Conservation (phyloP, 352 stramenopile genomes). For the Globisporangium emineosum region DNA sequence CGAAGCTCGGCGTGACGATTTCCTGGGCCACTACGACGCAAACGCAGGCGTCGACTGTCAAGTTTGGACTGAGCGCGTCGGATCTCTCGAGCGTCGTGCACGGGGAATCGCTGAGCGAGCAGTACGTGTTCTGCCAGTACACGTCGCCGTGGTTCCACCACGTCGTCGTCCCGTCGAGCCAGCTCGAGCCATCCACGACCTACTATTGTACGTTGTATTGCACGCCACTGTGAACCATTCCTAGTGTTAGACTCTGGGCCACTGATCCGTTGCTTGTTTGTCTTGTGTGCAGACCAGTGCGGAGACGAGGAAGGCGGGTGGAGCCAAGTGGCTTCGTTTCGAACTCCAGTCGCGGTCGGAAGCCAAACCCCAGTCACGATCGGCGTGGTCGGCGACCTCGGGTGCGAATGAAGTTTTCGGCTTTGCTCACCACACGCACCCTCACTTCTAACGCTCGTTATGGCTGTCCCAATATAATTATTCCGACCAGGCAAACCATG, state of each 20-base stretch:
- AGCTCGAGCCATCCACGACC: slow-evolving; percentile 40
- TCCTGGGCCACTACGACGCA: slow-evolving; percentile 50
- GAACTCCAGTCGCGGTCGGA: slow-evolving; percentile 42
- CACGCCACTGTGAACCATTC: background rate
- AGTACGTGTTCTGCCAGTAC: slow-evolving; percentile 82
- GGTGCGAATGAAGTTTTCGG: slow-evolving; percentile 28
- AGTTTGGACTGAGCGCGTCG: slow-evolving; percentile 34
- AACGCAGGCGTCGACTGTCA: slow-evolving; percentile 44
- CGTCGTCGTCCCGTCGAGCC: slow-evolving; percentile 48
- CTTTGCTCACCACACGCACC: background rate
- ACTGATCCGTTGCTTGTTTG: background rate
- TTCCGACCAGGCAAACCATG: slow-evolving; percentile 63
- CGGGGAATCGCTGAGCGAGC: slow-evolving; percentile 27
- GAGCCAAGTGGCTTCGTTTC: slow-evolving; percentile 57
- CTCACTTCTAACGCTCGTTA: background rate
- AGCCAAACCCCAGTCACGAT: slow-evolving; percentile 61
- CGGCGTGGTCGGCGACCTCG: slow-evolving; percentile 88
- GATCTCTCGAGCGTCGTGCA: slow-evolving; percentile 29
- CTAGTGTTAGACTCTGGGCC: background rate
- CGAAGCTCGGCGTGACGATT: slow-evolving; percentile 44
- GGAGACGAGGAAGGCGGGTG: slow-evolving; percentile 43
- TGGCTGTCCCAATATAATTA: background rate
- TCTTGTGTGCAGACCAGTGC: slow-evolving; percentile 47
- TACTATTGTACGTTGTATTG: slow-evolving; percentile 66
- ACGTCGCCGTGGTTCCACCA: slow-evolving; percentile 75